Evolutionary conservation across 192 early-diverging fungal genomes (phyloP).

Genomic region (Linderina pennispora): DNA sequence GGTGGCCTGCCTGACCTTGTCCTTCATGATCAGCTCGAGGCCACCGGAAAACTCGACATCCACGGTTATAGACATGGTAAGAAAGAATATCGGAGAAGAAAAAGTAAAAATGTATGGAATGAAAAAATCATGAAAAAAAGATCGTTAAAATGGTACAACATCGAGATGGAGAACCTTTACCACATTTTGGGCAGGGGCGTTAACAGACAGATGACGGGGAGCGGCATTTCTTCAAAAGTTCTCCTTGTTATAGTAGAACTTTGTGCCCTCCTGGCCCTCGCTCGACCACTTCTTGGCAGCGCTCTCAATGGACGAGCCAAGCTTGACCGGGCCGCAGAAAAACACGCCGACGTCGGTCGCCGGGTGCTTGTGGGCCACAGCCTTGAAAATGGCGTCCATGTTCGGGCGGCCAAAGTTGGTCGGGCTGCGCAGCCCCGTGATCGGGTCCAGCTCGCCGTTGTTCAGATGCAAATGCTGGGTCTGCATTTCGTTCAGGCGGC

Average conservation of each 20-base stretch:
- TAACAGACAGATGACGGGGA: no score
- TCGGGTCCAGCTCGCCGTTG: conserved; percentile 55
- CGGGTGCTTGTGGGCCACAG: conserved; percentile 56
- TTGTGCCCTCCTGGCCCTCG: conserved; percentile 54
- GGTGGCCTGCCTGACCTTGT: conserved; percentile 51
- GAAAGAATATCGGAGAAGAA: no score
- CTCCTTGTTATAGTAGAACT: conserved; percentile 75
- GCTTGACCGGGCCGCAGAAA: conserved; percentile 76
- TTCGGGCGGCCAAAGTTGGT: conserved; percentile 81
- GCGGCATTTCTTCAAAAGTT: no score
- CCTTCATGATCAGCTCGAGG: conserved; percentile 87
- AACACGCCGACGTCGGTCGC: conserved; percentile 80
- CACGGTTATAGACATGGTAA: no score
- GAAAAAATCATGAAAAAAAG: no score
- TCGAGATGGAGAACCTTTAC: no score
- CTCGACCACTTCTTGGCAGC: conserved; percentile 59
- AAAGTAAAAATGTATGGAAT: no score
- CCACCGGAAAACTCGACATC: conserved; percentile 69
- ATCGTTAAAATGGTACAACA: no score
- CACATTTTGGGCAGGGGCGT: no score
- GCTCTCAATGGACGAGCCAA: conserved; percentile 58
- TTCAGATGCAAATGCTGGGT: conserved; percentile 53
- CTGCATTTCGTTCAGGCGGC: conserved; percentile 47
- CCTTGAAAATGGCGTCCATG: conserved; percentile 66
- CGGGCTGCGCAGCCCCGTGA: conserved; percentile 68